Base-by-base conservation (phyloP, 352 stramenopile genomes). In the Pythium utonaiense region DNA sequence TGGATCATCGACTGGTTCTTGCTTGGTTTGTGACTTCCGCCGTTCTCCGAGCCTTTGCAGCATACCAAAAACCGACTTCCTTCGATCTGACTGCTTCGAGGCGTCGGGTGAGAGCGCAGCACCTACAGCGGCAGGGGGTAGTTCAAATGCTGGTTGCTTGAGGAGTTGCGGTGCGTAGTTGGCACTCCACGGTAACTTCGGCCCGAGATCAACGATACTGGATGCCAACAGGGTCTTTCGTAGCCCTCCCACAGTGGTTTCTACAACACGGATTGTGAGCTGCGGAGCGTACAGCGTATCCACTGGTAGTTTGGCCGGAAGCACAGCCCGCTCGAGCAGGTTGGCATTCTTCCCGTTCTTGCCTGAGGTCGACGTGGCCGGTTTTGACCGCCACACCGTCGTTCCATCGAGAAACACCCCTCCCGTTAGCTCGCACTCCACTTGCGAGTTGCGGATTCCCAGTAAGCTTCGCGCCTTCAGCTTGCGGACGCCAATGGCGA, bases 371-470 rank as follows among this genome's bases (percentile, higher is more conserved):
- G 53, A 48, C 0, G 44, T 13, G 7, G 51, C 56, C 6, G 78
- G 63, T 24, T 79, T 76, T 0, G 73, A 83, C 2, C 75, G 73
- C 1, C 74, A 64, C 3, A 78, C 7, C 60, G 57, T 49, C 80
- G 70, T 76, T 6, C 74, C 73, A 30, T 88, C 78, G 0, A 67
- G 59, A 42, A 89, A 88, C 8, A 73, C 62, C 0, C 62, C 80
- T 0, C 81, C 83, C 0, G 78, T 70, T 9, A 93, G 71, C 49
- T 90, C 83, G 53, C 89, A 89, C 62, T 93, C 83, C 8, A 91
- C 42, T 22, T 78, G 61, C 19, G 81, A 79, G 33, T 76, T 78
- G 16, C 81, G 80, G 19, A 93, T 61, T 3, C 83, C 78, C 4
- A 89, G 30, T 1, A 80, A 51, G 14, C 63, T 80, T 3, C 80